Conservation (phyloP, 2,329 filamentous ascomycete genomes). For the Cytospora mali region DNA sequence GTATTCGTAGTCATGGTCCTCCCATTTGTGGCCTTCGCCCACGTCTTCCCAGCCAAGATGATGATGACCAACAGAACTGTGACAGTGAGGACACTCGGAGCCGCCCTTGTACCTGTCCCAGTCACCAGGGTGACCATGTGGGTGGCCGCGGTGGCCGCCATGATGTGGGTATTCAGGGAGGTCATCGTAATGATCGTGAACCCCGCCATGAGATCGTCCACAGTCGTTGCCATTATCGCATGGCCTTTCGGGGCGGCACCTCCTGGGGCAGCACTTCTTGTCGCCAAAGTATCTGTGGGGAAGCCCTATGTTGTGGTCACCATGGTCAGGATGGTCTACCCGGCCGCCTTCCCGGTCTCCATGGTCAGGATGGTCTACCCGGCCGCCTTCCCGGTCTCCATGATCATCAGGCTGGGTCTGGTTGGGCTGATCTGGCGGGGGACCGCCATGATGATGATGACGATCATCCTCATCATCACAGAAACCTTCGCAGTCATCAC, state of each 20-base stretch:
- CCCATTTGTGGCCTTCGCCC: not conserved
- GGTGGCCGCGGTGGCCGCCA: not conserved
- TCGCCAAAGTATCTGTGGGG: not conserved
- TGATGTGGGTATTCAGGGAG: not conserved
- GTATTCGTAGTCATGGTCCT: not conserved
- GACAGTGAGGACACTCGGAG: not conserved
- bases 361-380: not conserved
- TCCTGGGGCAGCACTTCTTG: not conserved
- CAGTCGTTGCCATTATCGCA: constrained; percentile 1
- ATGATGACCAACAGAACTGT: not conserved
- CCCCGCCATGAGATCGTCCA: not conserved
- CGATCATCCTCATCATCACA: not conserved
- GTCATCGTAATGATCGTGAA: not conserved
- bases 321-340: not conserved
- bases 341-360: no score
- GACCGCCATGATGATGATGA: not conserved
- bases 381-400: no score
- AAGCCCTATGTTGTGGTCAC: not conserved
- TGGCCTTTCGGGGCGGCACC: not conserved
- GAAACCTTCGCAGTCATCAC: not conserved
- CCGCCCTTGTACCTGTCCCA: no score
- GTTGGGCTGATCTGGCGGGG: not conserved
- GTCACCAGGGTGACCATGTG: not conserved
- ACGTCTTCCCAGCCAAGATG: not conserved
- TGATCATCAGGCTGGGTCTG: not conserved